Base-by-base conservation (phyloP, 257 asterid species). In the Cynanchum wilfordii region DNA sequence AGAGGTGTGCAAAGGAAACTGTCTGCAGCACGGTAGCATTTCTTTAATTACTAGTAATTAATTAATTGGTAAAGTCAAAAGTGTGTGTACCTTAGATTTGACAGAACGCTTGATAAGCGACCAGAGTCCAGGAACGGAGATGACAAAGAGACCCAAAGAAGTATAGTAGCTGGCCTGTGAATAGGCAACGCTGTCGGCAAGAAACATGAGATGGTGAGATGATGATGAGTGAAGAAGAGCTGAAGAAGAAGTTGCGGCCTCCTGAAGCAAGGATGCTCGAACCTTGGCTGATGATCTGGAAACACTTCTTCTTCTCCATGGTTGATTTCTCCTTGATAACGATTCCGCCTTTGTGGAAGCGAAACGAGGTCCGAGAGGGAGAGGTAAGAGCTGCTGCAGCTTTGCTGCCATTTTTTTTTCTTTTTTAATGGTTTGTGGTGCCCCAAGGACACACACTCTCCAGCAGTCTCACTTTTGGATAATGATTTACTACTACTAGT, bases 121-220 rank as follows among this genome's bases (percentile, higher is more conserved):
- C 99, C 99, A 94, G 69, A 94, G 89, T 22, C 99, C 99, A 2
- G 97, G 99, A 77, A 94, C 97, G 0, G 99, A 94, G 81, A 94
- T 91, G 76, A 94, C 80, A 65, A 94, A 94, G 74, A 94, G 96
- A 79, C 97, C 99, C 6, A 94, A 76, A 22, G 97, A 94, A 79
- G 99, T 94, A 85, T 94, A 94, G 78, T 94, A 94, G 82, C 99
- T 94, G 59, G 99, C 97, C 77, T 87, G 60, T 4, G 99, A 94
- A 79, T 91, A 89, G 58, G 96, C 91, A 42, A 81, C 82, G 55
- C 62, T n/a, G 44, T 89, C 97, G 7, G 93, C 99, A 59, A 93
- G 68, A 45, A 87, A 83, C 15, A 75, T 12, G 79, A 85, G 81
- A 42, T 86, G 87, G 9, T 1, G n/a, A 15, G 94, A 77, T 71